These are phyloP conservation scores for Ogataea populi-albae DNA, from an alignment of 805 yeast species.

Conservation along the genomic window DNA sequence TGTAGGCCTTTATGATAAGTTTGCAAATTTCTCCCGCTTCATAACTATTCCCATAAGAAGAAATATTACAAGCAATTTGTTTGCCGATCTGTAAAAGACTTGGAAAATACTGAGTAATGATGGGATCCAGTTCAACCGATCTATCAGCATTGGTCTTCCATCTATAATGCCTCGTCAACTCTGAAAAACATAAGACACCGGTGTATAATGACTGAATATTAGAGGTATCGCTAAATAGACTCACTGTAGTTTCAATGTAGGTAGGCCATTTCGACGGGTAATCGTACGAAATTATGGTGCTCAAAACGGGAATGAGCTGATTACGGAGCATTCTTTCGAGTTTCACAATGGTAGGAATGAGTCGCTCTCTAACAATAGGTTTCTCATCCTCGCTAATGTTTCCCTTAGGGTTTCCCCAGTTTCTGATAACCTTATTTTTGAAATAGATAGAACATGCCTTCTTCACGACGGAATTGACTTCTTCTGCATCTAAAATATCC, in stretches of 20 bases:
- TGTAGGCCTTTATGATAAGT: slow-evolving; percentile 71
- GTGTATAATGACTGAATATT: slow-evolving; percentile 49
- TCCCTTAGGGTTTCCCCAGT: slow-evolving; percentile 50
- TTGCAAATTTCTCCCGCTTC: slow-evolving; percentile 70
- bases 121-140: slow-evolving; percentile 48
- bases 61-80: slow-evolving; percentile 40
- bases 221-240: slow-evolving; percentile 41
- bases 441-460: slow-evolving; percentile 84
- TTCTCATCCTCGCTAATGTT: slow-evolving; percentile 69
- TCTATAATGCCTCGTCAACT: slow-evolving; percentile 69
- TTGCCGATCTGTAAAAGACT: slow-evolving; percentile 64
- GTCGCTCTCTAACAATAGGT: slow-evolving; percentile 64
- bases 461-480: slow-evolving; percentile 54
- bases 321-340: slow-evolving; percentile 43
- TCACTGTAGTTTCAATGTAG: slow-evolving; percentile 46
- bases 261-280: slow-evolving; percentile 50
- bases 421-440: slow-evolving; percentile 67
- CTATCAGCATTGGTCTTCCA: slow-evolving; percentile 68
- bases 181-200: slow-evolving; percentile 74
- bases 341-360: slow-evolving; percentile 59
- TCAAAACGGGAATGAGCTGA: slow-evolving; percentile 51
- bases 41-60: slow-evolving; percentile 20
- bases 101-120: slow-evolving; percentile 67
- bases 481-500: slow-evolving; percentile 59
- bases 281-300: slow-evolving; percentile 45